A percentile compares a stretch with the other conserved stretches of the same genome.
Conservation (phyloP, 192 early-diverging fungal species). For the Backusella morwellensis region DNA sequence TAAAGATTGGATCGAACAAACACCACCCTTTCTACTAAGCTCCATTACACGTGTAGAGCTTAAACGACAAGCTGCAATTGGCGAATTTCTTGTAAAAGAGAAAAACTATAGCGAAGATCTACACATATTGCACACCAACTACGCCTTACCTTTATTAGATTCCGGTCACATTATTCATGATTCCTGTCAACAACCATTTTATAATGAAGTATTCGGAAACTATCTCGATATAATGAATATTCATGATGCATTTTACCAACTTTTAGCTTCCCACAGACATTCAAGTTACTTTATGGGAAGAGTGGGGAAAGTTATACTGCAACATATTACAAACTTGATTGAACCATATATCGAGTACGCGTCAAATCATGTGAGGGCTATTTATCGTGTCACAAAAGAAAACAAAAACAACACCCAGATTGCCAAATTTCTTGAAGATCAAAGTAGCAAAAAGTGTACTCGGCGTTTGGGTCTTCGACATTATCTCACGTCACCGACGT, state of each 20-base stretch:
- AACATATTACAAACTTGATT: conserved; percentile 15
- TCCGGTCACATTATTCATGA: background rate
- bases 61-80: conserved; percentile 24
- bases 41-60: conserved; percentile 2
- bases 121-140: conserved; percentile 9
- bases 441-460: background rate
- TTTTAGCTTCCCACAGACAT: background rate
- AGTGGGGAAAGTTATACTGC: conserved; percentile 3
- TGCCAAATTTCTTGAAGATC: background rate
- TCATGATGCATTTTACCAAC: background rate
- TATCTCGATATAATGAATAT: conserved; percentile 1
- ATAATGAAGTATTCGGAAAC: conserved; percentile 17
- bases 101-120: conserved; percentile 20
- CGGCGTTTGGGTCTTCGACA: conserved; percentile 17
- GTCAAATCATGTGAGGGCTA: conserved; percentile 7
- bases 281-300: conserved; percentile 4
- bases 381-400: conserved; percentile 13
- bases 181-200: background rate
- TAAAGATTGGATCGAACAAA: background rate
- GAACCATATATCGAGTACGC: conserved; percentile 23
- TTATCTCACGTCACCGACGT: conserved; percentile 17
- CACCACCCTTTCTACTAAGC: background rate
- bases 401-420: background rate
- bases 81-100: conserved; percentile 20
- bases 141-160: conserved; percentile 8